phyloP scores from a whole-genome alignment of 2,329 filamentous ascomycete species.

The Neurospora crassa region DNA sequence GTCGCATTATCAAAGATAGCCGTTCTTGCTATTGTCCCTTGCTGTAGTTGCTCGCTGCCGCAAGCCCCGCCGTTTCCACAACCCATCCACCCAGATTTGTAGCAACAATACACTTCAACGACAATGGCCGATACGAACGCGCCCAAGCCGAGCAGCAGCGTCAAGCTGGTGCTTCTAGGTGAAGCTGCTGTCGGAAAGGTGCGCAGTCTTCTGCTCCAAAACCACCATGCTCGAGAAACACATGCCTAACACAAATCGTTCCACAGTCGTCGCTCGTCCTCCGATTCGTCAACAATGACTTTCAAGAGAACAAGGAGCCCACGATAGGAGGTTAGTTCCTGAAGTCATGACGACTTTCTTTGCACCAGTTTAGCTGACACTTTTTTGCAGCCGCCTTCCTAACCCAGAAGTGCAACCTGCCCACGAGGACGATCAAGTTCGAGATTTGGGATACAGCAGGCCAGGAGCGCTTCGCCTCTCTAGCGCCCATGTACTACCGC shows the following conservation, averaged over 20 bases:
- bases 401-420: conserved; percentile 96
- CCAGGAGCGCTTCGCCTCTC: conserved; percentile 91
- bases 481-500: conserved; percentile 99
- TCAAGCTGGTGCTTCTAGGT: conserved; percentile 95
- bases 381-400: conserved; percentile 74
- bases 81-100: background rate
- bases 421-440: conserved; percentile 83
- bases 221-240: background rate
- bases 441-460: conserved; percentile 98
- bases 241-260: conserved; percentile 11
- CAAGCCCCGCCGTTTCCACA: background rate
- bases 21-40: background rate
- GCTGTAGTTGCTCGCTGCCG: background rate
- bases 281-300: conserved; percentile 98
- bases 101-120: background rate
- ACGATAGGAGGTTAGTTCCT: conserved; percentile 79
- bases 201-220: conserved; percentile 18
- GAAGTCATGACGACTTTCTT: background rate
- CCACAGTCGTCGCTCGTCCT: conserved; percentile 86
- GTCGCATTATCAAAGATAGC: background rate
- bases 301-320: conserved; percentile 99
- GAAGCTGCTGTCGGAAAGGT: conserved; percentile 99
- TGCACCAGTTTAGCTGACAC: background rate
- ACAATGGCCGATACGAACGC: conserved; percentile 62
- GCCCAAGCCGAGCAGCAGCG: conserved; percentile 97